Evolutionary conservation across 208 protist species (phyloP).

Genomic region (Crithidia bombi): DNA sequence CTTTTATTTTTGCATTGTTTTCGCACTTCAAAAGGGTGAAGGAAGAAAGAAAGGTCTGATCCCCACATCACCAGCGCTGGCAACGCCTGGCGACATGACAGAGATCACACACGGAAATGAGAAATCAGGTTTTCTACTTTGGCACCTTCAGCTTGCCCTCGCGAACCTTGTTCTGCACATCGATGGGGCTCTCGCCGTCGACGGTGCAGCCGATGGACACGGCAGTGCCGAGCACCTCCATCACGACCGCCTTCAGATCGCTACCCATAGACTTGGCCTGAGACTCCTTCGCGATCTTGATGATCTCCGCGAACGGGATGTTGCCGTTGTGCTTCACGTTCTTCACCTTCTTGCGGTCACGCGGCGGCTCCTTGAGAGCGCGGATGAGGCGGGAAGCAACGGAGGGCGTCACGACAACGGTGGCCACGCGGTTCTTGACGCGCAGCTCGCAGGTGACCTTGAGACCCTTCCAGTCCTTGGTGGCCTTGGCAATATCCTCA

Average conservation of each 20-base stretch:
- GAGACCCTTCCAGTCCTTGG: constrained; percentile 99
- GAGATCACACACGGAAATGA: not conserved
- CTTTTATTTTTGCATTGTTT: not conserved
- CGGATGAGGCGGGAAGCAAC: constrained; percentile 98
- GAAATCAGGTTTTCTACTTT: constrained; percentile 4
- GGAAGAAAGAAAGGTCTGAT: not conserved
- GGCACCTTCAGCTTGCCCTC: constrained; percentile 61
- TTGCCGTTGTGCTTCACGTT: constrained; percentile 99
- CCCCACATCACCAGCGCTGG: not conserved
- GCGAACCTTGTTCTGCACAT: constrained; percentile 94
- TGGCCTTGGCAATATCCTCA: constrained; percentile 99
- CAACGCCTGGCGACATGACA: not conserved
- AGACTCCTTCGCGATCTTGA: constrained; percentile 97
- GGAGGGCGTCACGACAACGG: constrained; percentile 96
- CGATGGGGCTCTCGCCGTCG: constrained; percentile 94
- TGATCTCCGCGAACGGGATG: constrained; percentile 97
- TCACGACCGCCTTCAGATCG: constrained; percentile 95
- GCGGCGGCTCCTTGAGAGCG: constrained; percentile 99
- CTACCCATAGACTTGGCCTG: constrained; percentile 95
- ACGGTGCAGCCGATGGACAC: constrained; percentile 98
- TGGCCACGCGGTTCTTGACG: constrained; percentile 99
- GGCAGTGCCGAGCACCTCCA: constrained; percentile 99
- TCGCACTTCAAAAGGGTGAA: not conserved
- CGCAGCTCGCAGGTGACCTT: constrained; percentile 98
- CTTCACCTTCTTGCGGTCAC: constrained; percentile 99